These are phyloP conservation scores for Suillus placidus DNA, from an alignment of 768 basidiomycete genomes.

Conservation along the genomic window DNA sequence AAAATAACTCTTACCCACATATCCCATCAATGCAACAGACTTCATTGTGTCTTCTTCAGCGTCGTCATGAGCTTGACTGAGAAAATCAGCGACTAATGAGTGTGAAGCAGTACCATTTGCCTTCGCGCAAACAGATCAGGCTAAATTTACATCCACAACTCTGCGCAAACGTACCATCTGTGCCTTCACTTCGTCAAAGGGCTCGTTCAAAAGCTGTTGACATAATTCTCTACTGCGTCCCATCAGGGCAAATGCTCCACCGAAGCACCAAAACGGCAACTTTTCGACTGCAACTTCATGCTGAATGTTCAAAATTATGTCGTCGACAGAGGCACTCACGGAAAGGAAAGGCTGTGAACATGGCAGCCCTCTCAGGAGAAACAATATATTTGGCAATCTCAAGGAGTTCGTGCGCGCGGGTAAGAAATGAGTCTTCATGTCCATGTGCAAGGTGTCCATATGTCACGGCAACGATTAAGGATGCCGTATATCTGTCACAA, in stretches of 20 bases:
- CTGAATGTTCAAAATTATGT: neutral
- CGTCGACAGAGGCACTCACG: neutral
- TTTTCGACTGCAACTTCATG: neutral
- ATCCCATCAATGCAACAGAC: neutral
- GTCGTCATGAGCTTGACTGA: neutral
- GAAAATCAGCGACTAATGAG: neutral
- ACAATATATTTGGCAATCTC: neutral
- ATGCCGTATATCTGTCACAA: constrained; percentile 2
- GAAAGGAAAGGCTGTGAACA: constrained; percentile 11
- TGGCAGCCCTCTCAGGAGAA: neutral
- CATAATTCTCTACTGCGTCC: neutral
- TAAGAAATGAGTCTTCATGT: neutral
- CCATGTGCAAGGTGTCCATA: neutral
- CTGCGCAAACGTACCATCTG: neutral
- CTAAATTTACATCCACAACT: neutral
- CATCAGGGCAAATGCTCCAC: neutral
- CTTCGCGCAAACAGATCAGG: neutral
- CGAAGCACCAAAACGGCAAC: neutral
- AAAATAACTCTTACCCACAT: neutral
- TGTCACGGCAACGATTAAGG: constrained; percentile 2
- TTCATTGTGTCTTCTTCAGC: neutral
- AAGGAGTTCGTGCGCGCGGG: neutral
- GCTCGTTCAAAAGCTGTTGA: neutral
- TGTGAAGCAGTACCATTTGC: neutral
- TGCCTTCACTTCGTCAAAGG: neutral